Conservation (phyloP, 495 filamentous ascomycete species). For the Xylaria palmicola region DNA sequence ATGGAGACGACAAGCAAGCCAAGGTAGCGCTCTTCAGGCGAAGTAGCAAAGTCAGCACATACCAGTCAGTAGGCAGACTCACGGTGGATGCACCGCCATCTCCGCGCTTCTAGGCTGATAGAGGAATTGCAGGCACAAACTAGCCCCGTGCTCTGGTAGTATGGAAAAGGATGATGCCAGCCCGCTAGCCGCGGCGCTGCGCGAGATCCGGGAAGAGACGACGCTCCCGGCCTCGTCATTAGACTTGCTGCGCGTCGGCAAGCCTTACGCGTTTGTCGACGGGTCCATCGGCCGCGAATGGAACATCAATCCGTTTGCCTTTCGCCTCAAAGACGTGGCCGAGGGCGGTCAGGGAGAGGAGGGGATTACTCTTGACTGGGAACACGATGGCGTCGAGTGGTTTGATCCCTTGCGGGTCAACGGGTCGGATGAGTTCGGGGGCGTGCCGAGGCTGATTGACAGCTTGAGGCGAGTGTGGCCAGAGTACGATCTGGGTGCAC, state of each 20-base stretch:
- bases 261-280: slow-evolving; percentile 58
- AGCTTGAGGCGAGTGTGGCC: slow-evolving; percentile 59
- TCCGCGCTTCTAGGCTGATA: background rate
- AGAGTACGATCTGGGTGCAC: slow-evolving; percentile 43
- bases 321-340: slow-evolving; percentile 43
- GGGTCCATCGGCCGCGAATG: slow-evolving; percentile 52
- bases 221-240: slow-evolving; percentile 46
- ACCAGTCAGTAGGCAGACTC: slow-evolving; percentile 40
- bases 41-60: slow-evolving; percentile 57
- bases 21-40: slow-evolving; percentile 58
- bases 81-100: background rate
- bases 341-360: slow-evolving; percentile 38
- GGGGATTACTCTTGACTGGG: slow-evolving; percentile 59
- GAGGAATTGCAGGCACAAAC: slow-evolving; percentile 40
- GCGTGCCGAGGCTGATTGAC: slow-evolving; percentile 56
- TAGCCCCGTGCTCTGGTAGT: slow-evolving; percentile 60
- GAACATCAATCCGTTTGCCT: slow-evolving; percentile 64
- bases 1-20: slow-evolving; percentile 28
- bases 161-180: slow-evolving; percentile 52
- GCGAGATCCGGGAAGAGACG: slow-evolving; percentile 65
- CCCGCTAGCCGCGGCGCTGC: slow-evolving; percentile 56
- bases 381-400: slow-evolving; percentile 60
- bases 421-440: slow-evolving; percentile 41
- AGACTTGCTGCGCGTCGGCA: slow-evolving; percentile 54
- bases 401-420: slow-evolving; percentile 48